A percentile compares a stretch with the other conserved stretches of the same genome.
Conservation (phyloP, 2,329 filamentous ascomycete species). For the Immersiporthe knoxdaviesiana region DNA sequence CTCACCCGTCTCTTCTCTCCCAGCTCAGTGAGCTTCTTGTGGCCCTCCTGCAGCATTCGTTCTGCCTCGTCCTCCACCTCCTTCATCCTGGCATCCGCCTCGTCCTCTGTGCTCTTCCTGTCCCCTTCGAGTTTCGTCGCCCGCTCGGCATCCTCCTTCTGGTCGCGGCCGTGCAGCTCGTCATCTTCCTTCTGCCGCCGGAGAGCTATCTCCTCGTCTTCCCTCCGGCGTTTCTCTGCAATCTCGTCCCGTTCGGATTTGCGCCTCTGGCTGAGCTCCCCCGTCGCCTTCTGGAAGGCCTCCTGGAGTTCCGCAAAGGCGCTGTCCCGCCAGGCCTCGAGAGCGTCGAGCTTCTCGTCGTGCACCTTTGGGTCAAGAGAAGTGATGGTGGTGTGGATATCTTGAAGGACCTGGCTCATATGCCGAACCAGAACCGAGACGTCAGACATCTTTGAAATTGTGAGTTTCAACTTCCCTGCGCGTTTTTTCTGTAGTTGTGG, state of each 20-base stretch:
- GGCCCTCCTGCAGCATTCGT: constrained; percentile 38
- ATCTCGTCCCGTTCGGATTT: constrained; percentile 39
- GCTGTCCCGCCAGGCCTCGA: constrained; percentile 44
- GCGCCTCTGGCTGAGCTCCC: constrained; percentile 38
- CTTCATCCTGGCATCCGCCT: constrained; percentile 42
- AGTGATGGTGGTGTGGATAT: constrained; percentile 44
- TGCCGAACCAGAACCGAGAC: constrained; percentile 45
- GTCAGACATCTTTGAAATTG: constrained; percentile 35
- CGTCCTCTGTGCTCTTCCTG: constrained; percentile 39
- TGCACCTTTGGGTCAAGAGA: constrained; percentile 40
- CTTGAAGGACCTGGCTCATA: constrained; percentile 47
- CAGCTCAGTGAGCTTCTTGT: constrained; percentile 39
- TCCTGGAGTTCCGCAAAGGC: constrained; percentile 39
- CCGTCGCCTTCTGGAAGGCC: constrained; percentile 39
- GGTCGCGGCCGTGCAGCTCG: constrained; percentile 35
- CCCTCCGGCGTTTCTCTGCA: constrained; percentile 41
- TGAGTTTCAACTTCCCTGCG: background rate
- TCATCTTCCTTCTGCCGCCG: constrained; percentile 44
- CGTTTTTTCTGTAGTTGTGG: background rate
- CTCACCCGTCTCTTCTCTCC: constrained; percentile 42
- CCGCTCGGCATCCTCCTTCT: constrained; percentile 39
- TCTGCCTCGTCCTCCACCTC: constrained; percentile 40
- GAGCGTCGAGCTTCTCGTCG: constrained; percentile 42
- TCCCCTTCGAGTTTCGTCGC: constrained; percentile 38
- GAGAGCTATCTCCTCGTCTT: constrained; percentile 47